These are phyloP conservation scores for Dichotomopilus funicola DNA, from an alignment of 2,329 filamentous ascomycete species.

Conservation along the genomic window DNA sequence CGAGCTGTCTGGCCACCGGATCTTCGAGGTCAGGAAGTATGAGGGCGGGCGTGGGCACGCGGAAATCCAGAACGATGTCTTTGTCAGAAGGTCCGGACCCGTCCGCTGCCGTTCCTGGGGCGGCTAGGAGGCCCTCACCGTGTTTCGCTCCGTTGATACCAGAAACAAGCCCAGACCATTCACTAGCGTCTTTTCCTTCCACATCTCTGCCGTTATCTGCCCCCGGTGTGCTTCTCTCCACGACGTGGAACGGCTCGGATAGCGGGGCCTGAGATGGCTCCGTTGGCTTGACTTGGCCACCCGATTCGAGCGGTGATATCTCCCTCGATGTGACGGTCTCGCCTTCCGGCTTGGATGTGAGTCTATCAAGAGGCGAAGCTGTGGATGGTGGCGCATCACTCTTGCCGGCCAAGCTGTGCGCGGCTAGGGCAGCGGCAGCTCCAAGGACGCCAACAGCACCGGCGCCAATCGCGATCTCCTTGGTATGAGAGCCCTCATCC, in stretches of 20 bases:
- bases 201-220: conserved; percentile 19
- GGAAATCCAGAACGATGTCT: conserved; percentile 27
- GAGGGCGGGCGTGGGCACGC: conserved; percentile 41
- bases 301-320: conserved; percentile 1
- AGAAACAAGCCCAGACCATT: conserved; percentile 17
- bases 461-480: conserved; percentile 19
- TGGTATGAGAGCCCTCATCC: conserved; percentile 8
- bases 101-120: conserved; percentile 20
- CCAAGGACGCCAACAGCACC: conserved; percentile 18
- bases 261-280: conserved; percentile 21
- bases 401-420: conserved; percentile 12
- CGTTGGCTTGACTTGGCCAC: conserved; percentile 13
- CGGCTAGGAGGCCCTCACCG: conserved; percentile 20
- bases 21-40: conserved; percentile 39
- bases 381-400: conserved; percentile 5
- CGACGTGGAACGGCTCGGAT: conserved; percentile 26
- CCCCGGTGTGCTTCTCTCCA: conserved; percentile 20
- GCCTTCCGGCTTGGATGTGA: conserved; percentile 15
- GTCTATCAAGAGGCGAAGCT: conserved; percentile 17
- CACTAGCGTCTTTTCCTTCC: conserved; percentile 23
- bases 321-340: neutral
- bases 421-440: conserved; percentile 16
- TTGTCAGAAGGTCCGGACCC: conserved; percentile 18
- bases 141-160: conserved; percentile 21
- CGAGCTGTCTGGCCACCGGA: conserved; percentile 34